Base-by-base conservation (phyloP, 441 rosid genomes). In the Populus hybrid region DNA sequence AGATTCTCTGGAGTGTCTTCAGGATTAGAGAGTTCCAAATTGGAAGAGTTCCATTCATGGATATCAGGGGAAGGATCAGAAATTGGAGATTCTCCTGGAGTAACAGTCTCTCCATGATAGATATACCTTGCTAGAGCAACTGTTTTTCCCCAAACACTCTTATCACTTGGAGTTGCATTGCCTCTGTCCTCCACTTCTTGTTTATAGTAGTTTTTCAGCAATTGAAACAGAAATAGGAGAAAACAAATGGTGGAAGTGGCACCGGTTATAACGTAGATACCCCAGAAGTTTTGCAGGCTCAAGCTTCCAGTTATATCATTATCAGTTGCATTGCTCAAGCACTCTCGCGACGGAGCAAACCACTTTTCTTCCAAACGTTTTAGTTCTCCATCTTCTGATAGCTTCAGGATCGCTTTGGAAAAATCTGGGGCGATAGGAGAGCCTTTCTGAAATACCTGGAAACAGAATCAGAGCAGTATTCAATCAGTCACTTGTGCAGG, bases 381-480 rank as follows among this genome's bases (percentile, higher is more conserved):
- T 0, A 89, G 78, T 9, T 10, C 65, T 35, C 92, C 88, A 35
- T 79, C 71, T 68, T 87, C 85, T 0, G 87, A 86, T 9, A 85
- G 67, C 24, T 76, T 59, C 10, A 89, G 69, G 34, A 90, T 88
- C 11, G 88, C 91, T 75, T 78, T 73, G 9, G 91, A 86, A 74
- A 90, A 73, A 71, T 88, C 88, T 10, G 70, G 69, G 12, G 82
- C 82, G 10, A 89, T 68, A 7, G 88, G 85, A 35, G 92, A 87
- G 12, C 86, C 88, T 69, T 85, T 85, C 70, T 81, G 91, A 75
- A 89, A 90, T 23, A 35, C 88, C 91, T 87, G 77, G 40, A 74
- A 1, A 57, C 21, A 1, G 42, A n/a, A 63, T 0, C 9, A 50
- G 16, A 30, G 10, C 11, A 4, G 35, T 8, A 5, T 9, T 68